Evolutionary conservation across 306 rosid species (phyloP).

Genomic region (Chamaecrista fasciculata): DNA sequence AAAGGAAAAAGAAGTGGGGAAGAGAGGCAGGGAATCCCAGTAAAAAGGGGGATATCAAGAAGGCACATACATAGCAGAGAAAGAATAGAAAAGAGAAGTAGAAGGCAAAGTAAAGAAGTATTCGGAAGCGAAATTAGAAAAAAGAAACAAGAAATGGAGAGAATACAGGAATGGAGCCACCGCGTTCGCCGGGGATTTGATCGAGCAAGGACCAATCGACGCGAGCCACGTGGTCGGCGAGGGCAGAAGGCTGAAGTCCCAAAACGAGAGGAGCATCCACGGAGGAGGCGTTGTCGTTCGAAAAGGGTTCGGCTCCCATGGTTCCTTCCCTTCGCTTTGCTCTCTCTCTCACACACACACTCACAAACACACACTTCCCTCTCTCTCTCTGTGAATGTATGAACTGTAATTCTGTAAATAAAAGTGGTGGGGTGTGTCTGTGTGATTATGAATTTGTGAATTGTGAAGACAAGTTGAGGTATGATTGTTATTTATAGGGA

Average conservation of each 20-base stretch:
- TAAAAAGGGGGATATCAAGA: background rate
- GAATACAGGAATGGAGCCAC: slow-evolving; percentile 82
- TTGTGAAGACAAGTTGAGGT: too few relatives aligned
- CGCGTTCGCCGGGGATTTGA: slow-evolving; percentile 79
- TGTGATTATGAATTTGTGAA: too few relatives aligned
- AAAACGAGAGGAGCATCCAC: slow-evolving; percentile 66
- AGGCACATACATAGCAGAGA: background rate
- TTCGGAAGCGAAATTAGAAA: background rate
- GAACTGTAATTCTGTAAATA: too few relatives aligned
- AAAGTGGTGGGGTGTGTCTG: too few relatives aligned
- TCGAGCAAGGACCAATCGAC: slow-evolving; percentile 62
- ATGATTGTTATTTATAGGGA: too few relatives aligned
- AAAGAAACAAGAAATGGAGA: background rate
- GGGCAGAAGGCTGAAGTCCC: slow-evolving; percentile 84
- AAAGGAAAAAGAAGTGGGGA: background rate
- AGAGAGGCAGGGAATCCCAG: background rate
- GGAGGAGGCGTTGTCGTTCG: background rate
- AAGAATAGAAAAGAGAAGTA: background rate
- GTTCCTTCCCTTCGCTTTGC: too few relatives aligned
- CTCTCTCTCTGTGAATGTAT: background rate
- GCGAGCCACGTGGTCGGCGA: slow-evolving; percentile 70
- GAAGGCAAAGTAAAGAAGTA: background rate
- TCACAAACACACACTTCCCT: background rate
- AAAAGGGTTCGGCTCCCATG: slow-evolving; percentile 36
- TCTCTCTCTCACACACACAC: background rate